Base-by-base conservation (phyloP, 495 filamentous ascomycete genomes). In the Neurospora sp. region DNA sequence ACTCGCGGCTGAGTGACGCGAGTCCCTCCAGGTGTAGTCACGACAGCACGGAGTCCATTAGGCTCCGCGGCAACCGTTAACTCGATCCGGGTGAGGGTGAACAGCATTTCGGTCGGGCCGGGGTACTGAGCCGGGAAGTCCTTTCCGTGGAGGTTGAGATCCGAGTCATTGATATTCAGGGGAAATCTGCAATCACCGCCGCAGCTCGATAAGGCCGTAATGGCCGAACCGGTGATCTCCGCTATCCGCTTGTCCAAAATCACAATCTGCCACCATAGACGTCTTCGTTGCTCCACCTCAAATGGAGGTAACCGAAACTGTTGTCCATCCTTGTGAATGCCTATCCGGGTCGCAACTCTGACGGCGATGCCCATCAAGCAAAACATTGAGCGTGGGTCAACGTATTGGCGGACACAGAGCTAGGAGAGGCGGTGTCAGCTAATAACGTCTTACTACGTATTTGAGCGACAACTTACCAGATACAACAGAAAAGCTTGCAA, bases 231-330 rank as follows among this genome's bases (percentile, higher is more conserved):
- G 37, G 89, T 87, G 42, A 91, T 86, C 75, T 90, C 89, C 22
- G 86, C 86, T 9, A 89, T 84, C 42, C 90, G 86, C 59, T 85
- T 84, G 75, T 94, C 91, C 20, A 93, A 84, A 27, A 87, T 81
- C 70, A 87, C 86, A 8, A 93, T 81, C 75, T 90, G 89, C 90
- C 90, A 92, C 91, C 91, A 94, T 5, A 93, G 77, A 27, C 91
- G 84, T 69, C 90, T 81, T 20, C 91, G 83, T 78, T 89, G 86
- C 79, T 94, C 91, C 3, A 87, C 85, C 70, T 93, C 90, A 75
- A 93, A 92, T 4, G 89, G 87, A 0, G 89, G 84, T 2, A 92
- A 81, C n/a, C 83, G 82, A 69, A 88, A 89, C 72, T 87, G 85
- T 44, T 82, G 78, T 4, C 88, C 89, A 74, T 93, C 91, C 27